These are phyloP conservation scores for Ormosia semicastrata DNA, from an alignment of 306 rosid genomes.

Conservation along the genomic window DNA sequence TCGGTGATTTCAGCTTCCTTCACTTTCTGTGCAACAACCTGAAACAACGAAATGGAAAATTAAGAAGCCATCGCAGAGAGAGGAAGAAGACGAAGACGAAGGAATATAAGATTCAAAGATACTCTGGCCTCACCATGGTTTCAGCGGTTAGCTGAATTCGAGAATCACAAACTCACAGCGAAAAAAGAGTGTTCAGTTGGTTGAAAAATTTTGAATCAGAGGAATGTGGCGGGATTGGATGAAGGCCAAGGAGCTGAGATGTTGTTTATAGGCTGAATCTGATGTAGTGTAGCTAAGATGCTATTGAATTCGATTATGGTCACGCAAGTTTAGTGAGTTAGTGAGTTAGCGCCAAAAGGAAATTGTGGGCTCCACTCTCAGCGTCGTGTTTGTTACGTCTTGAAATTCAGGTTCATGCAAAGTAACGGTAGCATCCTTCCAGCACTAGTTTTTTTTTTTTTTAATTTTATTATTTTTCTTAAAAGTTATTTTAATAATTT, in stretches of 20 bases:
- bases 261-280: slow-evolving; percentile 24
- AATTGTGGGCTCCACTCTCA: not conserved
- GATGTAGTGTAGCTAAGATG: not conserved
- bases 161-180: slow-evolving; percentile 16
- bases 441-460: no score
- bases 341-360: slow-evolving; percentile 27
- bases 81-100: slow-evolving; percentile 17
- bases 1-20: slow-evolving; percentile 93
- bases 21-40: slow-evolving; percentile 86
- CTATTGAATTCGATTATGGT: not conserved
- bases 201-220: slow-evolving; percentile 14
- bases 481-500: no score
- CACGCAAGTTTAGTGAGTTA: slow-evolving; percentile 30
- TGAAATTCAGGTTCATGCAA: not conserved
- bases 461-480: no score
- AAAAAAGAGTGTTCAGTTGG: not conserved
- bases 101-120: slow-evolving; percentile 1
- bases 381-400: not conserved
- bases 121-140: slow-evolving; percentile 53
- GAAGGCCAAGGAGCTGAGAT: not conserved
- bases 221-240: slow-evolving; percentile 16
- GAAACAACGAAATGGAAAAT: slow-evolving; percentile 21
- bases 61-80: slow-evolving; percentile 2
- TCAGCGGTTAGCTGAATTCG: not conserved
- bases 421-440: not conserved